phyloP scores from a whole-genome alignment of 352 stramenopile genomes.

The Phytophthora hybrid region DNA sequence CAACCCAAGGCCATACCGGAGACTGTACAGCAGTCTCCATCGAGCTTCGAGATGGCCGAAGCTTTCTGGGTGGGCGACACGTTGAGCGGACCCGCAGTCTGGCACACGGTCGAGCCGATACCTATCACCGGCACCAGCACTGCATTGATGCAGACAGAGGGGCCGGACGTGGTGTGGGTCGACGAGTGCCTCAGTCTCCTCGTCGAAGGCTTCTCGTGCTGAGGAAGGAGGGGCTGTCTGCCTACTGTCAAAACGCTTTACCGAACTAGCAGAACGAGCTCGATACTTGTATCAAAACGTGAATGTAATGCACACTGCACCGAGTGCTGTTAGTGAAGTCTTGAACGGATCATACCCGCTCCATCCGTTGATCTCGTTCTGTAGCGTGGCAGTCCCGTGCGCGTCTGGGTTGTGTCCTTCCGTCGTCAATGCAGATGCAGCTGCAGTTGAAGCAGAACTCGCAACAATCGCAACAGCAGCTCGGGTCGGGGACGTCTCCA shows the following conservation, averaged over 20 bases:
- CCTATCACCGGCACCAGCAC: neutral
- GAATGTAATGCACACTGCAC: neutral
- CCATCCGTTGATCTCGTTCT: constrained; percentile 17
- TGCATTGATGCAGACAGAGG: neutral
- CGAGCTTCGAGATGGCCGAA: constrained; percentile 21
- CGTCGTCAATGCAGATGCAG: neutral
- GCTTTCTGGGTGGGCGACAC: neutral
- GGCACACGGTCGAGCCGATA: constrained; percentile 3
- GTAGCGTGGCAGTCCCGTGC: neutral
- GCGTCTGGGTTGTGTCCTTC: neutral
- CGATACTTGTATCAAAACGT: neutral
- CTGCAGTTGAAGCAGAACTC: constrained; percentile 16
- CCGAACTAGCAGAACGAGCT: neutral
- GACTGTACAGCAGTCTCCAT: neutral
- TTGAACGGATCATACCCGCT: constrained; percentile 21
- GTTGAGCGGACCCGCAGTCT: neutral
- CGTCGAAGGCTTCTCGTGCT: constrained; percentile 37
- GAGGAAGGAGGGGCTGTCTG: neutral
- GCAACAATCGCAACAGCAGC: constrained; percentile 3
- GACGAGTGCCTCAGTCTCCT: constrained; percentile 45
- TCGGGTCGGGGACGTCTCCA: constrained; percentile 2
- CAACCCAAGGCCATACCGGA: neutral
- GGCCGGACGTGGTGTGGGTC: constrained; percentile 18
- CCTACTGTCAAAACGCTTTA: neutral
- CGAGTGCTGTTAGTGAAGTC: neutral